Evolutionary conservation across 2,329 filamentous ascomycete species (phyloP), one percentile per base, ranked within the genome.

Genomic region (Xylariaceae sp.): DNA sequence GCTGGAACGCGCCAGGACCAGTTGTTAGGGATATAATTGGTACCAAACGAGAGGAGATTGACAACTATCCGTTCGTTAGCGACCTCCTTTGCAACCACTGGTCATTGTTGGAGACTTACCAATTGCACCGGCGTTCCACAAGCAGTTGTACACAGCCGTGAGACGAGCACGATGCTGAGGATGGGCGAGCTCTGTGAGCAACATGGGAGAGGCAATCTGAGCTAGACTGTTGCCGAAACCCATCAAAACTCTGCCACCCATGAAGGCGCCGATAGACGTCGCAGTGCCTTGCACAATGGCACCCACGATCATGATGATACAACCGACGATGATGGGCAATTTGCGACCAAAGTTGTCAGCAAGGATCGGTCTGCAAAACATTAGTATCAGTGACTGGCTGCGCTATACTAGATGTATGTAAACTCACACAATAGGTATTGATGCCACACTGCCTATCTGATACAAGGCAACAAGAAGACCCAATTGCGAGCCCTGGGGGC

Each of bases 401-500:
- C 39, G 22, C 11, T 17, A 39, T 15, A 11, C 18, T 51, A 18
- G 6, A 42, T 30, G 11, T n/a, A 14, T n/a, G 42, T 27, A 22
- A 42, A 52, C 69, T 65, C 63, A 71, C 69, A 83, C 78, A 31
- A 83, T 67, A 2, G 78, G 79, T 38, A 84, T 77, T 19, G 77
- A 77, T 39, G 71, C 66, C 52, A 84, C 73, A 49, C 77, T 78
- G 41, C 81, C 81, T 38, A 84, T 75, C 57, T 79, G 79, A 65
- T 83, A 84, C 53, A 80, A 75, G 7, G 80, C 78, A 10, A 75
- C 75, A 3, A 84, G 70, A 31, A 84, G 71, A 45, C 81, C 81
- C 7, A 74, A 65, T 62, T 65, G 57, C 51, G 67, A 61, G 55
- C 74, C 63, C 61, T 72, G 38, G 0, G 71, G 78, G 48, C 76